Evolutionary conservation across 2,329 filamentous ascomycete species (phyloP).

Genomic region (Colletotrichum sublineola): DNA sequence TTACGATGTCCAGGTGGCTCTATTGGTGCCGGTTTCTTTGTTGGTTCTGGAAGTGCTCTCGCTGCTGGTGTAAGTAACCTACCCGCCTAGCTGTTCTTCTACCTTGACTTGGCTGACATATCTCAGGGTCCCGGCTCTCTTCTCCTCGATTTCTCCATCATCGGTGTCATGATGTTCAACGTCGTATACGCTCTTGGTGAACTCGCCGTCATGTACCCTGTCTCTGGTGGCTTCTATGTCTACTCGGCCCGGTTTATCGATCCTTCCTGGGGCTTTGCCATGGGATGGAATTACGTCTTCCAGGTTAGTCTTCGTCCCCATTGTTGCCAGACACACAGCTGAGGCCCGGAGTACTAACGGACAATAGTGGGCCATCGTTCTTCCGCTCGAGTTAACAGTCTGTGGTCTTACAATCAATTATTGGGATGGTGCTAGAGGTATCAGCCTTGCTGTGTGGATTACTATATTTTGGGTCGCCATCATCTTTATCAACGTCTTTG

Average conservation of each 20-base stretch:
- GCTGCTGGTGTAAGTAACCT: conserved; percentile 56
- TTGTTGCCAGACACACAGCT: background rate
- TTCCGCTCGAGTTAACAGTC: conserved; percentile 63
- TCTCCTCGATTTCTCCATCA: conserved; percentile 60
- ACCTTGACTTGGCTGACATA: conserved; percentile 1
- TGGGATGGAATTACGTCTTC: conserved; percentile 65
- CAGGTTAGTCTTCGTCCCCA: conserved; percentile 46
- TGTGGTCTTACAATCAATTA: conserved; percentile 63
- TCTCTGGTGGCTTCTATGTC: conserved; percentile 70
- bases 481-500: conserved; percentile 61
- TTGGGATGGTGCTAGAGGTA: conserved; percentile 57
- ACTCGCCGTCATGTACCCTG: conserved; percentile 67
- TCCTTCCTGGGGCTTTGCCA: conserved; percentile 66
- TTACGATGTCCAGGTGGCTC: conserved; percentile 47
- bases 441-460: conserved; percentile 66
- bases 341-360: background rate
- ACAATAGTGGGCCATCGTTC: conserved; percentile 57
- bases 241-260: conserved; percentile 70
- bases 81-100: background rate
- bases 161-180: conserved; percentile 68
- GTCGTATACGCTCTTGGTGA: conserved; percentile 72
- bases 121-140: conserved; percentile 51
- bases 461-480: conserved; percentile 64
- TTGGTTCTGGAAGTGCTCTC: conserved; percentile 67
- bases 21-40: conserved; percentile 74